Percentiles rank a stretch among this genome's conserved stretches.
Evolutionary conservation across 805 yeast genomes (phyloP).

Genomic region (Candida qinlingensis): DNA sequence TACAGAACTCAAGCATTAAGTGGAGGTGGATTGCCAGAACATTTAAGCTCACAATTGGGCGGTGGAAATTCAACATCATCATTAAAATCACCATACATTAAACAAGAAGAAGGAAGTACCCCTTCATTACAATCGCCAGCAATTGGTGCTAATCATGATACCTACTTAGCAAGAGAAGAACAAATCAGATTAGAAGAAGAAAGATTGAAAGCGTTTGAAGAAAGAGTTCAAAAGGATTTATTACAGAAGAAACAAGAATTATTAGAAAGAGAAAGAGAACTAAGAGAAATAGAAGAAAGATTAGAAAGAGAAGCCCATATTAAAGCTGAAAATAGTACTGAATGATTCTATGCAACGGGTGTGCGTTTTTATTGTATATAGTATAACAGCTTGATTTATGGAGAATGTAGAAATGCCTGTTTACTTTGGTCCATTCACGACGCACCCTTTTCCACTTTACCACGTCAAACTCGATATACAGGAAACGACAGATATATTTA

Average conservation of each 20-base stretch:
- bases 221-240: conserved; percentile 83
- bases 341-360: too few species aligned
- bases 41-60: conserved; percentile 28
- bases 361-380: too few species aligned
- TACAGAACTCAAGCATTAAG: conserved; percentile 85
- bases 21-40: conserved; percentile 39
- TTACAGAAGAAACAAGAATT: conserved; percentile 76
- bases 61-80: conserved; percentile 3
- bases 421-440: too few species aligned
- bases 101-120: conserved; percentile 18
- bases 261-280: conserved; percentile 77
- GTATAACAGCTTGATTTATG: too few species aligned
- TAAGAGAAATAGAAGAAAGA: conserved; percentile 73
- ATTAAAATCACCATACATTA: conserved; percentile 20
- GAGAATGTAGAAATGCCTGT: too few species aligned
- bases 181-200: conserved; percentile 88
- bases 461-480: too few species aligned
- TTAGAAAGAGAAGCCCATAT: conserved; percentile 50
- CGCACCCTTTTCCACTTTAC: too few species aligned
- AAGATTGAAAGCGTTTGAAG: conserved; percentile 79
- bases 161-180: conserved; percentile 70
- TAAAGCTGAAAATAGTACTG: conserved; percentile 17
- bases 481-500: too few species aligned
- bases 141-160: conserved; percentile 26
- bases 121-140: conserved; percentile 16